Evolutionary conservation across 345 rosid species (phyloP).

Genomic region (Eucalyptus pauciflora): DNA sequence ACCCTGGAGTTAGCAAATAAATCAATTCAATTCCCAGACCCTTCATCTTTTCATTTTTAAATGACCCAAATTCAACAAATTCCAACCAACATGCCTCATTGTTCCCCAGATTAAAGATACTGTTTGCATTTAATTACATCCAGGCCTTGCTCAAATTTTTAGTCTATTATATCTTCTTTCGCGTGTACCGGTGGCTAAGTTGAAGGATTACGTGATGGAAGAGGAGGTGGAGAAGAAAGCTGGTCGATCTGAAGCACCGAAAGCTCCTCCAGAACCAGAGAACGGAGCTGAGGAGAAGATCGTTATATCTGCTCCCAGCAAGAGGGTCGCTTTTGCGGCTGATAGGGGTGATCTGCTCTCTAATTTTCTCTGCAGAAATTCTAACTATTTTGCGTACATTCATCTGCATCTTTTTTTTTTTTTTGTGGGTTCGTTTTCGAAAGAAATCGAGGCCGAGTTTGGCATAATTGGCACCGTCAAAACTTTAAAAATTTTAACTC

Average conservation of each 20-base stretch:
- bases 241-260: background rate
- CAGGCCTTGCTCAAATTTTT: background rate
- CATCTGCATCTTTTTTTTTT: background rate
- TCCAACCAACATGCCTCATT: background rate
- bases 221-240: constrained; percentile 10
- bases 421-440: background rate
- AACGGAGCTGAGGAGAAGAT: background rate
- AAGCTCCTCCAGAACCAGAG: background rate
- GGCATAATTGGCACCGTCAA: background rate
- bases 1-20: background rate
- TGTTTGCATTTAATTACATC: background rate
- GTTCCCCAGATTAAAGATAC: background rate
- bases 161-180: background rate
- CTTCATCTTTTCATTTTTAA: background rate
- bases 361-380: background rate
- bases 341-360: background rate
- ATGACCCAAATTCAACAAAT: background rate
- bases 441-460: background rate
- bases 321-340: background rate
- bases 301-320: background rate
- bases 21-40: background rate
- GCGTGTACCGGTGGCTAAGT: constrained; percentile 2
- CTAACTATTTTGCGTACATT: background rate
- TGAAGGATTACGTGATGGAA: constrained; percentile 19
- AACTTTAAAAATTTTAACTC: background rate